Conservation (phyloP, 345 rosid species). For the Luvunga scandens region DNA sequence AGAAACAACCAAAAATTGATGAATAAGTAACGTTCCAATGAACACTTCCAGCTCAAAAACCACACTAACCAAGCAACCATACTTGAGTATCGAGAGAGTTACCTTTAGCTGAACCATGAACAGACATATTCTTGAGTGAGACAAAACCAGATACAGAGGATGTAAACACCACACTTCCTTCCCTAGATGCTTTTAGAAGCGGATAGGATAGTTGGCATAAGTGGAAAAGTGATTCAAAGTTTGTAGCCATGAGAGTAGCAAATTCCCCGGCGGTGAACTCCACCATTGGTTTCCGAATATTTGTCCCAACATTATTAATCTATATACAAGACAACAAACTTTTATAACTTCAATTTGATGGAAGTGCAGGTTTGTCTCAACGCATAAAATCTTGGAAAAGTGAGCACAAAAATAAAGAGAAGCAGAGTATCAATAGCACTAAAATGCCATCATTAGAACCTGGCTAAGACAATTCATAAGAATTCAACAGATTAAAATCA, state of each 20-base stretch:
- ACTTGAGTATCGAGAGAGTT: neutral
- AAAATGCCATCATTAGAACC: neutral
- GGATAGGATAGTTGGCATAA: slow-evolving; percentile 74
- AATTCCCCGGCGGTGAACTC: slow-evolving; percentile 58
- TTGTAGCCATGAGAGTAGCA: slow-evolving; percentile 57
- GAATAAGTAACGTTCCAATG: neutral
- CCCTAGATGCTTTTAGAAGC: slow-evolving; percentile 51
- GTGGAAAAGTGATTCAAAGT: slow-evolving; percentile 75
- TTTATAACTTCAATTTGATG: neutral
- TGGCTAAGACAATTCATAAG: neutral
- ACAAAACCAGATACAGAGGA: slow-evolving; percentile 80
- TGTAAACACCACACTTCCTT: slow-evolving; percentile 58
- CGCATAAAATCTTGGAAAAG: neutral
- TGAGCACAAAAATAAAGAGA: neutral
- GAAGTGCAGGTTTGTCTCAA: neutral
- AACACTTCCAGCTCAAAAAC: neutral
- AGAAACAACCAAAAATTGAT: slow-evolving; percentile 14
- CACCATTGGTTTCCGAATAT: slow-evolving; percentile 60
- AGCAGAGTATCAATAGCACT: neutral
- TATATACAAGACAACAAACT: slow-evolving; percentile 18
- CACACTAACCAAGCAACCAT: neutral
- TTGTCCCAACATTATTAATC: slow-evolving; percentile 81
- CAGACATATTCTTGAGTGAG: slow-evolving; percentile 67
- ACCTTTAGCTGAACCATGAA: slow-evolving; percentile 84
- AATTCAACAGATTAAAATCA: neutral